Percentiles rank a stretch among this genome's conserved stretches.
These are phyloP conservation scores for Aspergillus hortae DNA, from an alignment of 2,329 filamentous ascomycete genomes.

Conservation along the genomic window DNA sequence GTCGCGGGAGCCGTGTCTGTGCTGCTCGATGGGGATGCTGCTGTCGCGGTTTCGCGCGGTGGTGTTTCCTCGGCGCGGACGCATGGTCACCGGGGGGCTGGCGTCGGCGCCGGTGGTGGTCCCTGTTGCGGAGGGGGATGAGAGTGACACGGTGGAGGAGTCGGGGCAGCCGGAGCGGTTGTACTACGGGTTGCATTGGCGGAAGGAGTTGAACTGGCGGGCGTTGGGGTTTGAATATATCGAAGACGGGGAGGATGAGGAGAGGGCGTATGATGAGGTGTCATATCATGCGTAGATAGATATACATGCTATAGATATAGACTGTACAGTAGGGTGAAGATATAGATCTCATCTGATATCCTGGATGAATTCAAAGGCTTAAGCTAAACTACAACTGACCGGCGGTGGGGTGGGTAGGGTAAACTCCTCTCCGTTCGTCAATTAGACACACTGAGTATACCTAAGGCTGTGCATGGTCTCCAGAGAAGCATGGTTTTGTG, in stretches of 20 bases:
- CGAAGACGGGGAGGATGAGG: slow-evolving; percentile 16
- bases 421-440: no score
- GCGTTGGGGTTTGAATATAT: slow-evolving; percentile 47
- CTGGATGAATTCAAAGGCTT: no score
- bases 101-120: slow-evolving; percentile 60
- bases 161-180: slow-evolving; percentile 1
- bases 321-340: neutral
- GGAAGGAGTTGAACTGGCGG: slow-evolving; percentile 53
- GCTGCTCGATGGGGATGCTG: slow-evolving; percentile 94
- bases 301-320: neutral
- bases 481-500: no score
- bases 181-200: slow-evolving; percentile 63
- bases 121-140: slow-evolving; percentile 10
- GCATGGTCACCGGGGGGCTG: slow-evolving; percentile 82
- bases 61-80: slow-evolving; percentile 60
- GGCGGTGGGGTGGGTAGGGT: no score
- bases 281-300: slow-evolving; percentile 21
- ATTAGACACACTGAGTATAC: no score
- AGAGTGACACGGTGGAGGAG: neutral
- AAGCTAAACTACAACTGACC: no score
- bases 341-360: no score
- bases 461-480: no score
- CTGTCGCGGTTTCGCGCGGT: slow-evolving; percentile 89
- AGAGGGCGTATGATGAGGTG: slow-evolving; percentile 8
- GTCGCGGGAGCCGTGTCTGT: slow-evolving; percentile 92